phyloP scores from a whole-genome alignment of 371 early-diverging fungal species.

The Mortierella sp. region DNA sequence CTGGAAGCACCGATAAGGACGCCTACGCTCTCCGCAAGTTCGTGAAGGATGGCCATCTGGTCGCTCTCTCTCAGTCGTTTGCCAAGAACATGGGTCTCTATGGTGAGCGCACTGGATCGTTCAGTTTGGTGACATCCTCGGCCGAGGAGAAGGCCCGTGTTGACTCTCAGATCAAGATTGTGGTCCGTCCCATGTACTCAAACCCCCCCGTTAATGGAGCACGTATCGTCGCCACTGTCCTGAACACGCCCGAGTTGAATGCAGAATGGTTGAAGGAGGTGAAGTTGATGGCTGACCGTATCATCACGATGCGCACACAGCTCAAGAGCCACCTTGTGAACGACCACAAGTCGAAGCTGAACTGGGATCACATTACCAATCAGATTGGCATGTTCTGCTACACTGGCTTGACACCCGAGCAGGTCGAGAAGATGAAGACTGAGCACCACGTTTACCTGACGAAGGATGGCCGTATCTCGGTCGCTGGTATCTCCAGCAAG shows the following conservation, averaged over 20 bases:
- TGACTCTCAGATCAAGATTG: slow-evolving; percentile 94
- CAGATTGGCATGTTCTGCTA: slow-evolving; percentile 99
- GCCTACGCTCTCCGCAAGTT: slow-evolving; percentile 97
- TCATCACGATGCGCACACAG: slow-evolving; percentile 91
- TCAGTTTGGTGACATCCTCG: slow-evolving; percentile 86
- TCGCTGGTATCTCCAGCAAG: slow-evolving; percentile 93
- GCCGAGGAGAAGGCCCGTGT: slow-evolving; percentile 87
- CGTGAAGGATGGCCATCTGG: slow-evolving; percentile 80
- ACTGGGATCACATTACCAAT: slow-evolving; percentile 96
- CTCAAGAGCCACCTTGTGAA: slow-evolving; percentile 86
- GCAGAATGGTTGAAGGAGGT: slow-evolving; percentile 94
- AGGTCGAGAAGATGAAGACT: slow-evolving; percentile 85
- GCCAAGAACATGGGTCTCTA: slow-evolving; percentile 99
- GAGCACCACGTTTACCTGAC: slow-evolving; percentile 97
- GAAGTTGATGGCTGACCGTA: slow-evolving; percentile 97
- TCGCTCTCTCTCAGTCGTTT: slow-evolving; percentile 95
- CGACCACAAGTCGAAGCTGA: slow-evolving; percentile 80
- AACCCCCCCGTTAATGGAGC: slow-evolving; percentile 97
- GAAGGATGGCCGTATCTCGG: slow-evolving; percentile 96
- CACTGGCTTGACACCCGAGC: slow-evolving; percentile 93
- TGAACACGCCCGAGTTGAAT: slow-evolving; percentile 81
- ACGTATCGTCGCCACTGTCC: slow-evolving; percentile 91
- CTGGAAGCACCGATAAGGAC: slow-evolving; percentile 91
- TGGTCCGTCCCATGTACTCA: slow-evolving; percentile 98
- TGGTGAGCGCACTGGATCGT: slow-evolving; percentile 98